Base-by-base conservation (phyloP, 768 basidiomycete species). In the Amyloporia xantha region DNA sequence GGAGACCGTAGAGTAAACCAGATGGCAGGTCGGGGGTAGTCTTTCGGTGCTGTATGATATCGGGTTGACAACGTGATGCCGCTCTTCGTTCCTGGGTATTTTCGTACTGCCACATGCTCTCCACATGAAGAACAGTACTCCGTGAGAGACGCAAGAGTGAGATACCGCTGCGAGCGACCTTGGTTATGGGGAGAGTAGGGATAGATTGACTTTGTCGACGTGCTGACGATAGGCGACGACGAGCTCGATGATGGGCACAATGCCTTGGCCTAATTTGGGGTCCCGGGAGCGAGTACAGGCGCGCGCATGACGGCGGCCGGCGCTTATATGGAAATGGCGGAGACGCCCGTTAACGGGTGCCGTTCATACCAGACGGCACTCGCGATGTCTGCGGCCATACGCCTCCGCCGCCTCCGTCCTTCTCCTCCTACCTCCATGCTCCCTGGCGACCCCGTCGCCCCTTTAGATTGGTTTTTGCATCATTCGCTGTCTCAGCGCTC, bases 1-100 rank as follows among this genome's bases (percentile, higher is more conserved):
- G 25, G 59, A 62, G 48, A 72, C 68, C 17, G 54, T 81, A 11
- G 66, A 57, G 38, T 74, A 54, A 70, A 33, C 9, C 30, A 33
- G n/a, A n/a, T n/a, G n/a, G n/a, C n/a, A n/a, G n/a, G n/a, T n/a
- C n/a, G n/a, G n/a, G n/a, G n/a, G n/a, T n/a, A n/a, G n/a, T n/a
- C n/a, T n/a, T n/a, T n/a, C n/a, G n/a, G n/a, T n/a, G n/a, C n/a
- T n/a, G n/a, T n/a, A n/a, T n/a, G n/a, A n/a, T n/a, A n/a, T n/a
- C n/a, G n/a, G n/a, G n/a, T n/a, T n/a, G n/a, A n/a, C n/a, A n/a
- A n/a, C n/a, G n/a, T n/a, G n/a, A n/a, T n/a, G n/a, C n/a, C n/a
- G n/a, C n/a, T n/a, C n/a, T n/a, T n/a, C n/a, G n/a, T n/a, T n/a
- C n/a, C n/a, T n/a, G n/a, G n/a, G n/a, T n/a, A n/a, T n/a, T n/a